Base-by-base conservation (phyloP, 805 yeast species). In the Yarrowia phangngaensis region DNA sequence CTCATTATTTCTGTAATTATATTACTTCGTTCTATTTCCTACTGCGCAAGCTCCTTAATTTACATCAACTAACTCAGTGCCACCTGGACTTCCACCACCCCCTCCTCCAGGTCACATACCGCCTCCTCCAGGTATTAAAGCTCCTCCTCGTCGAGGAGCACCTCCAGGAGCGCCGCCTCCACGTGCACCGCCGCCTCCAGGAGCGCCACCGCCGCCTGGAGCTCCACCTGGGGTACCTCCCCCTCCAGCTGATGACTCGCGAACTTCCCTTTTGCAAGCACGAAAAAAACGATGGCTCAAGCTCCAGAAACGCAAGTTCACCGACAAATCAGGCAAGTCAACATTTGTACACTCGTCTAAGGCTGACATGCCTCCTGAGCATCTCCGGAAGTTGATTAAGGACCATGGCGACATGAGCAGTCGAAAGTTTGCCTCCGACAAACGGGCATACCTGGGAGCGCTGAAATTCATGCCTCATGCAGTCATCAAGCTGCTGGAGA, bases 381-480 rank as follows among this genome's bases (percentile, higher is more conserved):
- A 89, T 66, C 67, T 90, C 17, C 72, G 98, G 33, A 86, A 85
- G 61, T 84, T 88, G 52, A 78, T 90, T 60, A 73, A 74, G 43
- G 86, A 80, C 53, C 95, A 87, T 58, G 88, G 88, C 1, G 96
- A 90, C 59, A 75, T 89, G 70, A 78, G 94, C 1, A 78, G 89
- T 2, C 76, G 78, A 55, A 79, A 80, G 54, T 84, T 84, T 40
- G 80, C 90, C 15, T 76, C 83, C 9, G 97, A 90, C 59, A 89
- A 88, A 61, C 71, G 90, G 52, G 79, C 95, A 0, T 88, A 85
- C 58, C 66, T 94, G 19, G 96, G 96, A 1, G 89, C 97, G 1
- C 70, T 92, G 51, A 90, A 88, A 65, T 94, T 83, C 67, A 76
- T 94, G 81, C 99, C 99, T 0, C 97, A 90, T 66, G 96, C 98